Conservation (phyloP, 2,329 filamentous ascomycete genomes). For the Ciborinia camelliae region DNA sequence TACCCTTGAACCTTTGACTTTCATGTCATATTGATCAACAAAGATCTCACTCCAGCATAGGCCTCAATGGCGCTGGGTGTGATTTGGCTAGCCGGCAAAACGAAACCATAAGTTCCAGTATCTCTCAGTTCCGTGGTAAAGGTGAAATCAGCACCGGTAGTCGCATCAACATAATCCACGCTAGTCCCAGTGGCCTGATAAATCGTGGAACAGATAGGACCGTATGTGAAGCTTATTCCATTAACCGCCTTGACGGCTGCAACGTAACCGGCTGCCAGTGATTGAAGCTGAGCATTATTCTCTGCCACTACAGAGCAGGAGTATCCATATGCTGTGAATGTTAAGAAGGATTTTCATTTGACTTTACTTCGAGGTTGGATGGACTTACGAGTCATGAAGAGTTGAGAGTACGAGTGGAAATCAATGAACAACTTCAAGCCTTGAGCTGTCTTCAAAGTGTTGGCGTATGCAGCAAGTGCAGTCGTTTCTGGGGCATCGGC, state of each 20-base stretch:
- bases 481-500: slow-evolving; percentile 52
- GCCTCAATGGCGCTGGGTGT: slow-evolving; percentile 46
- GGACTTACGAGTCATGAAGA: slow-evolving; percentile 47
- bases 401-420: slow-evolving; percentile 61
- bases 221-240: slow-evolving; percentile 42
- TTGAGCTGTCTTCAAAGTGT: slow-evolving; percentile 42
- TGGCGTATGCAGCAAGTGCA: slow-evolving; percentile 48
- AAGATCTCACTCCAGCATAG: slow-evolving; percentile 41
- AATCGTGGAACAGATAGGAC: slow-evolving; percentile 57
- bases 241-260: slow-evolving; percentile 55
- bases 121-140: slow-evolving; percentile 51
- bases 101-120: slow-evolving; percentile 47
- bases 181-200: slow-evolving; percentile 52
- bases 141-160: slow-evolving; percentile 35
- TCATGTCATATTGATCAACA: slow-evolving; percentile 28
- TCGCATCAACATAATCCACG: slow-evolving; percentile 45
- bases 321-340: slow-evolving; percentile 51
- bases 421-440: slow-evolving; percentile 62
- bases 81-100: slow-evolving; percentile 49
- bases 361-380: not conserved
- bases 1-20: not conserved
- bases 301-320: slow-evolving; percentile 48
- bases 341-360: slow-evolving; percentile 1
- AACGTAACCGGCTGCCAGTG: slow-evolving; percentile 48
- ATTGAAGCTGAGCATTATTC: slow-evolving; percentile 48